Conservation (phyloP, 306 rosid species). For the Cucumis cinereus region DNA sequence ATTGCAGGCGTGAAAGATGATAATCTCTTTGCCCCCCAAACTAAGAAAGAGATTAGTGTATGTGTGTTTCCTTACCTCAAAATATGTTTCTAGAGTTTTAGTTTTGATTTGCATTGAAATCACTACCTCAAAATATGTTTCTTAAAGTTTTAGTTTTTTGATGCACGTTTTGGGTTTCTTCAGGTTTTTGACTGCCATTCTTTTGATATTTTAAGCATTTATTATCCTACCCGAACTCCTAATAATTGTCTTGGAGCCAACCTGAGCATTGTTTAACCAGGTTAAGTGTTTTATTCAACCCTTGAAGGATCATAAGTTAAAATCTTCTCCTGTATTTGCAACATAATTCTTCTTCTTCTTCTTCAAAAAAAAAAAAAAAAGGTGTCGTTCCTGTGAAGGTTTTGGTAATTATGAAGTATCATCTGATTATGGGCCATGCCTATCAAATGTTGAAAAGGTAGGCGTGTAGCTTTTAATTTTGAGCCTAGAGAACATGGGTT, state of each 20-base stretch:
- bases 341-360: background rate
- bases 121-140: background rate
- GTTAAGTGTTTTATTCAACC: background rate
- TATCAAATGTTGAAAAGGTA: background rate
- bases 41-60: constrained; percentile 99
- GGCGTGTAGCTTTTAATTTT: background rate
- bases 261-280: background rate
- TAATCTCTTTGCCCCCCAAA: constrained; percentile 83
- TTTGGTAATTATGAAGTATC: background rate
- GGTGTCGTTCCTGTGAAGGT: background rate
- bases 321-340: background rate
- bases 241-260: background rate
- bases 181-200: background rate
- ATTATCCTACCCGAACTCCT: background rate
- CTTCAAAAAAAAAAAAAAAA: background rate
- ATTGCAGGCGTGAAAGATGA: constrained; percentile 88
- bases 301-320: background rate
- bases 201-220: background rate
- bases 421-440: background rate
- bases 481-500: background rate
- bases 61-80: constrained; percentile 17
- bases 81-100: background rate
- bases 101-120: background rate
- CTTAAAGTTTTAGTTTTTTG: background rate
- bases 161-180: background rate